Conservation (phyloP, 2,329 filamentous ascomycete species). For the Tolypocladium nubicola region DNA sequence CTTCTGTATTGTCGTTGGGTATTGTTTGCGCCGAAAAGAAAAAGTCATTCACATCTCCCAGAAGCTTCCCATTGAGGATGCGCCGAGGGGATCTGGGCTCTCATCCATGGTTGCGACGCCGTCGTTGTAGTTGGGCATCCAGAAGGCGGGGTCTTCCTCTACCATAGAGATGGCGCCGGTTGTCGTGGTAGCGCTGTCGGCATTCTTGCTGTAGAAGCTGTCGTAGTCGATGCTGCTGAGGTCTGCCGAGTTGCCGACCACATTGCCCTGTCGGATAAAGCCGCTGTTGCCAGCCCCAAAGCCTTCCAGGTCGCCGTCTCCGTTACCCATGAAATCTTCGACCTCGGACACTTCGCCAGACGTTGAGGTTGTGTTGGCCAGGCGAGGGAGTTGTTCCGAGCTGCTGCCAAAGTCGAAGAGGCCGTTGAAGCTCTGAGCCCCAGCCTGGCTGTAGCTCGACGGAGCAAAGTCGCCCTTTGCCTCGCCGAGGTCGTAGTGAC, state of each 20-base stretch:
- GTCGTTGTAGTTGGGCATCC: slow-evolving; percentile 36
- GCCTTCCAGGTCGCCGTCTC: slow-evolving; percentile 36
- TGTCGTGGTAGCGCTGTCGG: slow-evolving; percentile 25
- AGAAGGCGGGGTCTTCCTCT: slow-evolving; percentile 40
- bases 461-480: slow-evolving; percentile 38
- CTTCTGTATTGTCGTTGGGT: slow-evolving; percentile 10
- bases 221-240: slow-evolving; percentile 43
- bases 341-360: slow-evolving; percentile 59
- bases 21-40: slow-evolving; percentile 16
- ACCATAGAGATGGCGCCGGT: slow-evolving; percentile 35
- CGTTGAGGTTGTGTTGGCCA: slow-evolving; percentile 48
- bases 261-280: slow-evolving; percentile 34
- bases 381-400: slow-evolving; percentile 42
- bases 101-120: slow-evolving; percentile 24
- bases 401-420: slow-evolving; percentile 39
- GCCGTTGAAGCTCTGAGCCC: slow-evolving; percentile 38
- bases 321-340: slow-evolving; percentile 44
- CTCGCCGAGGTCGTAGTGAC: slow-evolving; percentile 34
- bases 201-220: slow-evolving; percentile 40
- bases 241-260: slow-evolving; percentile 30
- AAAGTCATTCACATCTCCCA: slow-evolving; percentile 23
- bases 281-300: slow-evolving; percentile 32
- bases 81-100: slow-evolving; percentile 20
- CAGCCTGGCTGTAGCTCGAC: slow-evolving; percentile 44
- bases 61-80: slow-evolving; percentile 18